phyloP scores from a whole-genome alignment of 2,329 filamentous ascomycete species.

The Hymenoscyphus linearis region DNA sequence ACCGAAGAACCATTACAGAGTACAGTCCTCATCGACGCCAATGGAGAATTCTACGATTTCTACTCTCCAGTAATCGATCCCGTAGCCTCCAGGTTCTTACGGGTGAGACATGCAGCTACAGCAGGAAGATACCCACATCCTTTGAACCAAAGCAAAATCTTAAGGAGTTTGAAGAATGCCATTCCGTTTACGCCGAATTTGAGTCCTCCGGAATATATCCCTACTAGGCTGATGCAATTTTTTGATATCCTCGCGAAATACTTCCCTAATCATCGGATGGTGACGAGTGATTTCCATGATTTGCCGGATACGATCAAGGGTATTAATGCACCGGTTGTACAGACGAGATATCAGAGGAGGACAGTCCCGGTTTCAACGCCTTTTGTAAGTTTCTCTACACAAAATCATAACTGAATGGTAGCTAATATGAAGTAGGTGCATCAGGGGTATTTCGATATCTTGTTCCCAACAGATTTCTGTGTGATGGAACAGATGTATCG shows the following conservation, averaged over 20 bases:
- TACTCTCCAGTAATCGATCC: slow-evolving; percentile 79
- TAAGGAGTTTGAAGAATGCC: slow-evolving; percentile 56
- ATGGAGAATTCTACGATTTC: slow-evolving; percentile 93
- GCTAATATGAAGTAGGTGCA: slow-evolving; percentile 59
- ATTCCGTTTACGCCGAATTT: slow-evolving; percentile 72
- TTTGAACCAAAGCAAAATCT: slow-evolving; percentile 49
- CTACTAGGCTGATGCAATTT: slow-evolving; percentile 92
- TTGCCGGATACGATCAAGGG: slow-evolving; percentile 79
- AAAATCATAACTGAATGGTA: not conserved
- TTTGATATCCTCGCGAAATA: slow-evolving; percentile 84
- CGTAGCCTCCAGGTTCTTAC: slow-evolving; percentile 73
- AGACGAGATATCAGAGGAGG: slow-evolving; percentile 81
- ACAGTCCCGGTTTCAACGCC: slow-evolving; percentile 89
- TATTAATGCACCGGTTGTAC: slow-evolving; percentile 89
- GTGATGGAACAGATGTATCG: slow-evolving; percentile 90
- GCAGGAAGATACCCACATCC: slow-evolving; percentile 54
- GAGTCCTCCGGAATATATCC: slow-evolving; percentile 84
- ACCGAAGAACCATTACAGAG: slow-evolving; percentile 84
- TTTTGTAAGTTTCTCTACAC: slow-evolving; percentile 54
- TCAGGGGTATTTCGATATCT: slow-evolving; percentile 97
- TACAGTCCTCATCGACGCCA: slow-evolving; percentile 75
- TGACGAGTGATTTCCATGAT: slow-evolving; percentile 86
- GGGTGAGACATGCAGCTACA: slow-evolving; percentile 75
- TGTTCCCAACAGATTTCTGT: slow-evolving; percentile 93
- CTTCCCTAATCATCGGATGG: slow-evolving; percentile 83